Conservation (phyloP, 768 basidiomycete genomes). For the Myochromella boudieri region DNA sequence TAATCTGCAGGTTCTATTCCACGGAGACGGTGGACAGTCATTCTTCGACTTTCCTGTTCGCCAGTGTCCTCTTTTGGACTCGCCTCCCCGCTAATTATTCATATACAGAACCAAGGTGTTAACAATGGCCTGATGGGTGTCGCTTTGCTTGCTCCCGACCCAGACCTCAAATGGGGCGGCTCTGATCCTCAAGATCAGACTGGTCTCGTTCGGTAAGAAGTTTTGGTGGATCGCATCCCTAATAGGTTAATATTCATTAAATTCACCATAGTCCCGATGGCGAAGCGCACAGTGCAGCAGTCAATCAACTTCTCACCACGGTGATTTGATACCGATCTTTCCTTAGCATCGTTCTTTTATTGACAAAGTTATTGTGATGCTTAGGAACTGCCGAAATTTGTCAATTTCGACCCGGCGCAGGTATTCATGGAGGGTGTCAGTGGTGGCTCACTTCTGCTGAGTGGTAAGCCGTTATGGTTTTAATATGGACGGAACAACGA, state of each 20-base stretch:
- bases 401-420: constrained; percentile 24
- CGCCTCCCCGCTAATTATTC: not conserved
- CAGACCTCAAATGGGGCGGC: constrained; percentile 19
- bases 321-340: constrained; percentile 5
- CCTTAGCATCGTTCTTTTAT: too few species aligned
- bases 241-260: not conserved
- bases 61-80: not conserved
- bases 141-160: constrained; percentile 21
- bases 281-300: constrained; percentile 25
- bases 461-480: constrained; percentile 14
- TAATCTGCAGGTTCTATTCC: constrained; percentile 20
- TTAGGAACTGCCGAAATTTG: constrained; percentile 22
- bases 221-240: not conserved
- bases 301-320: constrained; percentile 25
- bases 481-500: too few species aligned
- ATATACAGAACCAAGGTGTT: constrained; percentile 17
- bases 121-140: constrained; percentile 22
- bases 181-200: constrained; percentile 15
- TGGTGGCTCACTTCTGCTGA: constrained; percentile 25
- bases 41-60: constrained; percentile 24
- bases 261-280: constrained; percentile 22
- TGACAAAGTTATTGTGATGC: not conserved
- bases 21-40: constrained; percentile 23
- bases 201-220: constrained; percentile 14
- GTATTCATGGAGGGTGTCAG: constrained; percentile 29